Conservation (phyloP, 345 rosid genomes). For the Pistacia atlantica region DNA sequence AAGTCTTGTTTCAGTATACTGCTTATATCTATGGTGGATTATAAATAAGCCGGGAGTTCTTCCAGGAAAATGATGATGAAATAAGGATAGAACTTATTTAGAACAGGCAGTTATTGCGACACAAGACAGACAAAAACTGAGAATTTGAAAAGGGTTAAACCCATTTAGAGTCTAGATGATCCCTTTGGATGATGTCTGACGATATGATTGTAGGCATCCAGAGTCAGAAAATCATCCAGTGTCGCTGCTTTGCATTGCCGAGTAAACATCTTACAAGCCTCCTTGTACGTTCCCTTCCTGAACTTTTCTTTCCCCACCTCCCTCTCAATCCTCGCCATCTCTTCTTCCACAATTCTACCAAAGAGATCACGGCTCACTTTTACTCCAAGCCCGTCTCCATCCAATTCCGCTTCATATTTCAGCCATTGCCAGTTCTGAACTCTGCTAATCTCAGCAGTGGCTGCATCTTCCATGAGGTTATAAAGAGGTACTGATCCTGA, state of each 20-base stretch:
- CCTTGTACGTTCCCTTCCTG: slow-evolving; percentile 67
- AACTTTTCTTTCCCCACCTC: slow-evolving; percentile 89
- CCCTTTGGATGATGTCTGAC: slow-evolving; percentile 60
- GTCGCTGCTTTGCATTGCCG: slow-evolving; percentile 62
- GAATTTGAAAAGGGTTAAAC: background rate
- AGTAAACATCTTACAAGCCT: slow-evolving; percentile 74
- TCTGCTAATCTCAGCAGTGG: slow-evolving; percentile 93
- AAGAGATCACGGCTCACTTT: slow-evolving; percentile 64
- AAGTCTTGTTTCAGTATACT: background rate
- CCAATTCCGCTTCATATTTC: slow-evolving; percentile 70
- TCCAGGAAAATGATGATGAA: background rate
- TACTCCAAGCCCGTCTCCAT: slow-evolving; percentile 81
- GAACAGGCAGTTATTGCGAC: background rate
- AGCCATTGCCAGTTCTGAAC: slow-evolving; percentile 98
- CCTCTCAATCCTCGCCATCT: slow-evolving; percentile 78
- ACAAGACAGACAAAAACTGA: background rate
- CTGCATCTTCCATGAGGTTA: slow-evolving; percentile 96
- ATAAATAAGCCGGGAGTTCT: background rate
- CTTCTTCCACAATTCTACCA: slow-evolving; percentile 84
- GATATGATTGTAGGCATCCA: slow-evolving; percentile 67
- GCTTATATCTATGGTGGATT: background rate
- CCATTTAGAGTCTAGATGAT: slow-evolving; percentile 53
- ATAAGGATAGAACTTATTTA: too few relatives aligned
- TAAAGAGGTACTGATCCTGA: slow-evolving; percentile 90
- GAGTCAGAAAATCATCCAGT: slow-evolving; percentile 87